These are phyloP conservation scores for Penicillium atrosanguineum DNA, from an alignment of 495 filamentous ascomycete genomes.

Conservation along the genomic window DNA sequence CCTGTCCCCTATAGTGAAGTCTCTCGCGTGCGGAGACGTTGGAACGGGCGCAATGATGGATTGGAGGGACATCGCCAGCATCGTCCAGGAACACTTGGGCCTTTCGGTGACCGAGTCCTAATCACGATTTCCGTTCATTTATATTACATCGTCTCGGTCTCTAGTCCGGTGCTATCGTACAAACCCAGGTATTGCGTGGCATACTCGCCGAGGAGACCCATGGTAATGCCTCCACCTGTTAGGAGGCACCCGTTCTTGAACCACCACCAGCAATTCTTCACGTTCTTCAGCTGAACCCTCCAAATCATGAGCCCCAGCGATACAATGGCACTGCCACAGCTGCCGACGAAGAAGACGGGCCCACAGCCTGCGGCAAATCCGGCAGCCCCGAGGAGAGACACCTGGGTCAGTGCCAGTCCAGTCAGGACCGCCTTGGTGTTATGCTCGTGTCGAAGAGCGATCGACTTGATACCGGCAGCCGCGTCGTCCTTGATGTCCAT, in stretches of 20 bases:
- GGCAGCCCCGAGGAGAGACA: constrained; percentile 75
- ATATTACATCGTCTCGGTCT: constrained; percentile 9
- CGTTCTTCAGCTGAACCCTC: constrained; percentile 79
- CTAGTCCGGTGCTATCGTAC: constrained; percentile 20
- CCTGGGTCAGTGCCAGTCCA: constrained; percentile 70
- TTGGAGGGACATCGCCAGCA: constrained; percentile 64
- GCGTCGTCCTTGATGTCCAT: constrained; percentile 97
- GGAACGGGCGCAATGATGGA: constrained; percentile 76
- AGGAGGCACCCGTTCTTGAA: constrained; percentile 73
- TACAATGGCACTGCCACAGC: constrained; percentile 76
- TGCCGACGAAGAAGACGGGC: constrained; percentile 79
- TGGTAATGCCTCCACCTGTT: constrained; percentile 64
- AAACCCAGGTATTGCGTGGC: constrained; percentile 32
- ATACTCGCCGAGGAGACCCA: constrained; percentile 66
- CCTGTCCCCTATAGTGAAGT: constrained; percentile 65
- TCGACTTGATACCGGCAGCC: constrained; percentile 92
- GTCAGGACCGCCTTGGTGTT: constrained; percentile 84
- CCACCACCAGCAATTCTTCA: constrained; percentile 95
- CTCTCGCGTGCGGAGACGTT: constrained; percentile 77
- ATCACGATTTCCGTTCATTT: constrained; percentile 4
- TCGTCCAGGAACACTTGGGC: neutral
- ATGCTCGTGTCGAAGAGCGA: constrained; percentile 82
- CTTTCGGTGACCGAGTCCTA: constrained; percentile 1
- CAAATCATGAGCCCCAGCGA: constrained; percentile 85
- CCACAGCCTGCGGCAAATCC: constrained; percentile 72